phyloP scores from a whole-genome alignment of 345 rosid genomes.

The Draba incana region DNA sequence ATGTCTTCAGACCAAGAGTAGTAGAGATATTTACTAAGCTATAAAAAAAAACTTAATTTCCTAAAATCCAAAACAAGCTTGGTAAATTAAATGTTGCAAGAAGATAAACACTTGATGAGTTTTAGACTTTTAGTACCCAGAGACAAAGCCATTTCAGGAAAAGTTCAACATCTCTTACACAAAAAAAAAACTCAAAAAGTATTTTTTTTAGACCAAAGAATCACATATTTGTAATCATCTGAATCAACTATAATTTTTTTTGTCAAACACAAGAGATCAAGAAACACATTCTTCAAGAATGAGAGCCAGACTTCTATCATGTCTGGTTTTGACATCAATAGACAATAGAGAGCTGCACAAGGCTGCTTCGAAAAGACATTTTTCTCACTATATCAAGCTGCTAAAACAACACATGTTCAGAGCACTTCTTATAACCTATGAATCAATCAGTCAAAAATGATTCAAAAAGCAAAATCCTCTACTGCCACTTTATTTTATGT shows the following conservation, averaged over 20 bases:
- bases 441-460: constrained; percentile 13
- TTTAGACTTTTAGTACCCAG: not conserved
- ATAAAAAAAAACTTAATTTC: too few relatives aligned
- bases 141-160: not conserved
- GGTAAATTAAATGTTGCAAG: too few relatives aligned
- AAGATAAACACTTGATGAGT: too few relatives aligned
- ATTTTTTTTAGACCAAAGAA: not conserved
- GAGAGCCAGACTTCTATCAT: constrained; percentile 6
- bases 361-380: not conserved
- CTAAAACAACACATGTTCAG: not conserved
- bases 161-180: not conserved
- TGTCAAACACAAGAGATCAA: constrained; percentile 10
- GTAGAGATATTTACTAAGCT: too few relatives aligned
- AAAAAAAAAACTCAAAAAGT: not conserved
- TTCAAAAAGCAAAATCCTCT: constrained; percentile 24
- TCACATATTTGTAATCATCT: not conserved
- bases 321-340: constrained; percentile 13
- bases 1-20: too few relatives aligned
- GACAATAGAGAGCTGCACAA: not conserved
- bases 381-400: constrained; percentile 19
- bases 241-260: not conserved
- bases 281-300: constrained; percentile 13
- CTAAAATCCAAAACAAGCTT: too few relatives aligned
- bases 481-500: constrained; percentile 13
- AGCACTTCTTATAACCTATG: constrained; percentile 12